phyloP scores from a whole-genome alignment of 768 basidiomycete species.

The Cyathus striatus region DNA sequence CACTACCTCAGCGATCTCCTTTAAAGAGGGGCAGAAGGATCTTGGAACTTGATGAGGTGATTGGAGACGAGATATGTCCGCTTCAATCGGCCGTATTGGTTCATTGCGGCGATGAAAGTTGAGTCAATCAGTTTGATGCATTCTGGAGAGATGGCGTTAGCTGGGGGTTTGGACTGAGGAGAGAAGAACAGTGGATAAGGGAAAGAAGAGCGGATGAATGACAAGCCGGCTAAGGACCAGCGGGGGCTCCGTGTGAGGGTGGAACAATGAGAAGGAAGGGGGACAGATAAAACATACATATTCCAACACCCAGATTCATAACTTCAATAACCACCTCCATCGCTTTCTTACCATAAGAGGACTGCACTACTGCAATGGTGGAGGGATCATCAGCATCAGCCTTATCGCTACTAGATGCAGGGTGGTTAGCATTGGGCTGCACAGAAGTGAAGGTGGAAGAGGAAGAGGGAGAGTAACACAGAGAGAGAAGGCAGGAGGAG shows the following conservation, averaged over 20 bases:
- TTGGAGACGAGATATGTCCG: constrained; percentile 60
- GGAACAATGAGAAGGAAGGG: too few relatives aligned
- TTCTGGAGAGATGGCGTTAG: constrained; percentile 34
- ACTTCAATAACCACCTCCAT: constrained; percentile 73
- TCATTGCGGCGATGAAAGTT: constrained; percentile 58
- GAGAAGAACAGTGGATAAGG: too few relatives aligned
- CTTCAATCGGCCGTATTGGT: constrained; percentile 47
- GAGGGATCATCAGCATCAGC: constrained; percentile 76
- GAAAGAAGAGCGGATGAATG: too few relatives aligned
- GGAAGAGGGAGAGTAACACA: too few relatives aligned
- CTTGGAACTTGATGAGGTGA: constrained; percentile 83
- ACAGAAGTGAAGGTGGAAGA: too few relatives aligned
- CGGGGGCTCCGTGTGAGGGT: too few relatives aligned
- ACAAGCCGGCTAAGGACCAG: too few relatives aligned
- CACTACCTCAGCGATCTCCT: constrained; percentile 57
- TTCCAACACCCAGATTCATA: constrained; percentile 64
- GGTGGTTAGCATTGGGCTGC: background rate
- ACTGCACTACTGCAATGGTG: constrained; percentile 77
- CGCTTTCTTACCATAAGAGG: constrained; percentile 69
- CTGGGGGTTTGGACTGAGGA: background rate
- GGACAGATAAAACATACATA: constrained; percentile 51
- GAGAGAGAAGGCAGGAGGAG: too few relatives aligned
- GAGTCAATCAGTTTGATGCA: constrained; percentile 83
- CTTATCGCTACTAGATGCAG: constrained; percentile 60
- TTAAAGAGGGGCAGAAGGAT: constrained; percentile 52